Percentiles rank a stretch among this genome's conserved stretches.
These are phyloP conservation scores for Sordaria brevicollis DNA, from an alignment of 495 filamentous ascomycete genomes.

Conservation along the genomic window DNA sequence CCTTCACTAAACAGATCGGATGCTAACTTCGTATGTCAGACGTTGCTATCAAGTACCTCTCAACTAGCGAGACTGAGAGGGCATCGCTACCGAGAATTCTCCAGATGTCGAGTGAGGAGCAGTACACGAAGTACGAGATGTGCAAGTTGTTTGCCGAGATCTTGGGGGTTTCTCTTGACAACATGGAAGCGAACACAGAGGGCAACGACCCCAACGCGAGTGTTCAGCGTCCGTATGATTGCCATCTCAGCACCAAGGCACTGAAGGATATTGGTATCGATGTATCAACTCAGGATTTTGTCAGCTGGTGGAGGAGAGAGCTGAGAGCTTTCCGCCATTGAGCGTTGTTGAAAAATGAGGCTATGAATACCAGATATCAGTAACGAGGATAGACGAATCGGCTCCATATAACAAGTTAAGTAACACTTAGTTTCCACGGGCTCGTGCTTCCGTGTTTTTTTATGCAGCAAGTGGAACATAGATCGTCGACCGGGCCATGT, in stretches of 20 bases:
- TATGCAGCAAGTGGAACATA: background rate
- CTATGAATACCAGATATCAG: too few species aligned
- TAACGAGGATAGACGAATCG: too few species aligned
- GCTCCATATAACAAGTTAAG: too few species aligned
- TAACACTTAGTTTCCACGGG: background rate
- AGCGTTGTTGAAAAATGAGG: too few species aligned
- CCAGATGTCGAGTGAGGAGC: slow-evolving; percentile 82
- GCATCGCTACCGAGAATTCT: slow-evolving; percentile 55
- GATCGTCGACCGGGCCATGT: background rate
- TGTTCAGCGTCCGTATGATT: slow-evolving; percentile 80
- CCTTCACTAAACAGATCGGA: background rate
- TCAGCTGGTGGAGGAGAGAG: slow-evolving; percentile 65
- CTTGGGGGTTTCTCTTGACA: slow-evolving; percentile 61
- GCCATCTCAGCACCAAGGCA: slow-evolving; percentile 69
- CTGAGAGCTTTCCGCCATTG: slow-evolving; percentile 38
- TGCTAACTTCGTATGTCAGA: slow-evolving; percentile 19
- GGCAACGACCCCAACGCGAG: slow-evolving; percentile 65
- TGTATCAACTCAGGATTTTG: slow-evolving; percentile 65
- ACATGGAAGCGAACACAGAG: slow-evolving; percentile 61
- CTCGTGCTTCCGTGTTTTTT: background rate
- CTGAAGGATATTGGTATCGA: slow-evolving; percentile 69
- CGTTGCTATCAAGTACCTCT: slow-evolving; percentile 57
- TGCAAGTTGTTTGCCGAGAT: slow-evolving; percentile 72
- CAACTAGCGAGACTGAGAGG: slow-evolving; percentile 21
- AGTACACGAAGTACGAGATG: slow-evolving; percentile 87